phyloP scores from a whole-genome alignment of 495 filamentous ascomycete genomes.

The Xylaria bambusicola region DNA sequence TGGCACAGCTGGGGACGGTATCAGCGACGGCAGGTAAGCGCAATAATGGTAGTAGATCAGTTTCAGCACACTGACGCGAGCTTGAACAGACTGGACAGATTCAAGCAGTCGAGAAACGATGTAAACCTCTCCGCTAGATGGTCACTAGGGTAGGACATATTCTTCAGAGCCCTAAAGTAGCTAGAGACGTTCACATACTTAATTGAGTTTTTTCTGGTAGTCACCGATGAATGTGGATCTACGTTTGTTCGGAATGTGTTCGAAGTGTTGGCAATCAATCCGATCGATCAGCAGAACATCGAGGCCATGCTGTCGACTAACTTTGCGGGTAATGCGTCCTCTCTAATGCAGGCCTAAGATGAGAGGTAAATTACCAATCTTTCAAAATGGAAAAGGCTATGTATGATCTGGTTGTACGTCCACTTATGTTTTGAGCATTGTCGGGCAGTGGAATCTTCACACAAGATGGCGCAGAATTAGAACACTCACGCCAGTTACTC shows the following conservation, averaged over 20 bases:
- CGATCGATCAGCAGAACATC: constrained; percentile 52
- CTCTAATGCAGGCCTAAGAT: no score
- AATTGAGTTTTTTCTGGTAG: constrained; percentile 24
- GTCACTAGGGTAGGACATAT: neutral
- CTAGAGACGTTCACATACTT: constrained; percentile 9
- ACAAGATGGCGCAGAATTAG: no score
- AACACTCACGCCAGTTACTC: no score
- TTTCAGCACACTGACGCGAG: no score
- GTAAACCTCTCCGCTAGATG: neutral
- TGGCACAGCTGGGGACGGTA: neutral
- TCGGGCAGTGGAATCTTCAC: no score
- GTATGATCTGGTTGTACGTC: no score
- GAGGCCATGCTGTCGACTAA: constrained; percentile 43
- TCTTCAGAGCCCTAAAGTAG: constrained; percentile 20
- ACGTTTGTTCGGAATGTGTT: neutral
- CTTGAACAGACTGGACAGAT: no score
- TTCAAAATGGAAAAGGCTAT: no score
- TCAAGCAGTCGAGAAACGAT: neutral
- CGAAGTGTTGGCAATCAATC: constrained; percentile 20
- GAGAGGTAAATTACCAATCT: no score
- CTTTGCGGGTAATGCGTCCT: constrained; percentile 41
- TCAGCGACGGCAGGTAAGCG: constrained; percentile 63
- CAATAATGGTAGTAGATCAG: constrained; percentile 46
- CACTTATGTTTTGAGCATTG: no score
- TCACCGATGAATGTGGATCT: constrained; percentile 31